phyloP scores from a whole-genome alignment of 1,284 basidiomycete species.

The Trametes hirsuta region DNA sequence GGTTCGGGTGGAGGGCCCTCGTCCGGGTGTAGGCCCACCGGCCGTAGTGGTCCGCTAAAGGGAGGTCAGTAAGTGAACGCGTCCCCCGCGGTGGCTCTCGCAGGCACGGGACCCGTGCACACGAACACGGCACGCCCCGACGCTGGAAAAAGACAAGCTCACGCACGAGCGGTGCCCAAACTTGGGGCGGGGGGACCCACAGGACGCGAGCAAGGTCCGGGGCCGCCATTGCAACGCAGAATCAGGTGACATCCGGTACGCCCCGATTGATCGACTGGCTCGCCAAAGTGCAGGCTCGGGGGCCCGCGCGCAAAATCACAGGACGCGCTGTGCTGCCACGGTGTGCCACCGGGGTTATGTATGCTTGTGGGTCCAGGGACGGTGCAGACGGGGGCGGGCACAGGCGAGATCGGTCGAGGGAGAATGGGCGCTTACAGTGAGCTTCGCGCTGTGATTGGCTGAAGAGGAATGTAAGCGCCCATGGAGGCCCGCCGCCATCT shows the following conservation, averaged over 20 bases:
- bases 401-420: background rate
- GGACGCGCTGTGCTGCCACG: constrained; percentile 1
- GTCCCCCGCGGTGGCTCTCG: too few species aligned
- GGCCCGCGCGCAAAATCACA: constrained; percentile 16
- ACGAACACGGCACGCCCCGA: too few species aligned
- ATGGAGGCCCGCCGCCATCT: background rate
- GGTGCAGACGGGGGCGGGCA: background rate
- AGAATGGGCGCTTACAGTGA: background rate
- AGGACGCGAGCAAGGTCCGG: constrained; percentile 16
- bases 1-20: constrained; percentile 17
- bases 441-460: constrained; percentile 4
- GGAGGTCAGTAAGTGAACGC: too few species aligned
- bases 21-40: constrained; percentile 19
- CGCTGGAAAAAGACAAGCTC: too few species aligned
- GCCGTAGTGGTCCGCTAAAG: constrained; percentile 24
- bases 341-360: constrained; percentile 16
- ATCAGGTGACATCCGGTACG: constrained; percentile 20
- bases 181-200: constrained; percentile 4
- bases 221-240: background rate
- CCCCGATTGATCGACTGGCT: constrained; percentile 12
- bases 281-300: constrained; percentile 2
- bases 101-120: too few species aligned
- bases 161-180: background rate
- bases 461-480: background rate
- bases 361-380: constrained; percentile 25